Evolutionary conservation across 2,329 filamentous ascomycete species (phyloP).

Genomic region (Conoideocrella luteorostrata): DNA sequence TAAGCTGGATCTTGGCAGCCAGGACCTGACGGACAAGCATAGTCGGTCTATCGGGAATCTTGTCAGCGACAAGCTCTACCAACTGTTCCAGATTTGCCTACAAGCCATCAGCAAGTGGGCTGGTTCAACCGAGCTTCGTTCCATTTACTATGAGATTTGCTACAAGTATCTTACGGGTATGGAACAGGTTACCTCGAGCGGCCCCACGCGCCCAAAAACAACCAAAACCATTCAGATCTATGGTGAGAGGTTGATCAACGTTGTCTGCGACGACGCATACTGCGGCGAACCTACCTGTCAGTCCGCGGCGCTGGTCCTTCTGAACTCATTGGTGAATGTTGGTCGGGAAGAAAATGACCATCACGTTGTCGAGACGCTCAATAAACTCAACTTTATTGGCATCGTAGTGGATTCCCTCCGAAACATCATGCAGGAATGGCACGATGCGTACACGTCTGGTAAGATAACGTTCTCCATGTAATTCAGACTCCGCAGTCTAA

Average conservation of each 20-base stretch:
- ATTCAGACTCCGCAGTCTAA: conserved; percentile 6
- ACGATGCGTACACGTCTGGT: conserved; percentile 50
- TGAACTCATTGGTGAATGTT: conserved; percentile 70
- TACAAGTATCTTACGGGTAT: conserved; percentile 77
- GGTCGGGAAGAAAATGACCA: conserved; percentile 65
- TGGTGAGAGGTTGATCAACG: conserved; percentile 75
- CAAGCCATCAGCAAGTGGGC: conserved; percentile 70
- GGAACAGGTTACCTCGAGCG: conserved; percentile 42
- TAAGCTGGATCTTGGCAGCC: conserved; percentile 54
- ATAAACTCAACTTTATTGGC: conserved; percentile 82
- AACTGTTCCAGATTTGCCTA: conserved; percentile 83
- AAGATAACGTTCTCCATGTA: conserved; percentile 19
- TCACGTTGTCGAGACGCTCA: conserved; percentile 71
- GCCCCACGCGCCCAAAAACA: conserved; percentile 49
- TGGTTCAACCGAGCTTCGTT: conserved; percentile 64
- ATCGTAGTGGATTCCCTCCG: conserved; percentile 85
- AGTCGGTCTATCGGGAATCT: conserved; percentile 56
- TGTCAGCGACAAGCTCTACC: conserved; percentile 81
- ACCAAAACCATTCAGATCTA: conserved; percentile 63
- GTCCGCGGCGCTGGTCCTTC: conserved; percentile 77
- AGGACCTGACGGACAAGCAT: conserved; percentile 33
- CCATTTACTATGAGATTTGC: conserved; percentile 86
- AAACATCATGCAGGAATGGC: conserved; percentile 67
- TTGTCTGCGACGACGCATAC: conserved; percentile 89
- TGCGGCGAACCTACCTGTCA: conserved; percentile 76